phyloP scores from a whole-genome alignment of 257 asterid species.

The Gentiana straminea region DNA sequence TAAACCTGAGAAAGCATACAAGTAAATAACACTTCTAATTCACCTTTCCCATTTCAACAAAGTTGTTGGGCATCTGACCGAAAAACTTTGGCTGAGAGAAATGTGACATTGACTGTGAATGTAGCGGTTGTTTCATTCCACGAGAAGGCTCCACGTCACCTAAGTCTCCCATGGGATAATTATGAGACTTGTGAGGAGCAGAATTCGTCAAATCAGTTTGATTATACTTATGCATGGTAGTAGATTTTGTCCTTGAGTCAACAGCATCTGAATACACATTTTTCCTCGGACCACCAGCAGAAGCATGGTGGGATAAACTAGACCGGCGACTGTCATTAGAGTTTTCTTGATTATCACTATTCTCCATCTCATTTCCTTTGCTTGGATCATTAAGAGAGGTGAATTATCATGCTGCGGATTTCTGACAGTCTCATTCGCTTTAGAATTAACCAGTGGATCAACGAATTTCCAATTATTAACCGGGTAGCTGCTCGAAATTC shows the following conservation, averaged over 20 bases:
- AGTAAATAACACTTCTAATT: conserved; percentile 10
- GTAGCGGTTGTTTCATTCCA: conserved; percentile 43
- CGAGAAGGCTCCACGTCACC: conserved; percentile 40
- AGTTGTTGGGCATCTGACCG: conserved; percentile 37
- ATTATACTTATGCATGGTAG: conserved; percentile 49
- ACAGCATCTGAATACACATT: conserved; percentile 31
- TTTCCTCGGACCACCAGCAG: conserved; percentile 44
- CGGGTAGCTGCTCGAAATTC: conserved; percentile 29
- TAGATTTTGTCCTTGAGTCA: conserved; percentile 20
- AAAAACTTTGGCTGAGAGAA: conserved; percentile 39
- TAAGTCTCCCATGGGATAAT: conserved; percentile 86
- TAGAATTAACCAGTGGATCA: conserved; percentile 26
- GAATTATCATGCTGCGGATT: conserved; percentile 28
- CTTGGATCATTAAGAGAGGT: conserved; percentile 27
- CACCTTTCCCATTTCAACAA: conserved; percentile 35
- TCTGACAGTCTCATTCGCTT: conserved; percentile 37
- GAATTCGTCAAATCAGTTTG: conserved; percentile 38
- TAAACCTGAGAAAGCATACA: not conserved
- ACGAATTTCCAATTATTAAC: conserved; percentile 55
- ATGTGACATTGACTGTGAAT: conserved; percentile 28
- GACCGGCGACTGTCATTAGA: conserved; percentile 59
- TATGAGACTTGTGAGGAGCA: conserved; percentile 55
- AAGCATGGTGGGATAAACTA: conserved; percentile 38
- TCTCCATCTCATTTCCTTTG: conserved; percentile 33
- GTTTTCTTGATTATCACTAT: conserved; percentile 37